phyloP scores from a whole-genome alignment of 495 filamentous ascomycete species.

The Halenospora varia region DNA sequence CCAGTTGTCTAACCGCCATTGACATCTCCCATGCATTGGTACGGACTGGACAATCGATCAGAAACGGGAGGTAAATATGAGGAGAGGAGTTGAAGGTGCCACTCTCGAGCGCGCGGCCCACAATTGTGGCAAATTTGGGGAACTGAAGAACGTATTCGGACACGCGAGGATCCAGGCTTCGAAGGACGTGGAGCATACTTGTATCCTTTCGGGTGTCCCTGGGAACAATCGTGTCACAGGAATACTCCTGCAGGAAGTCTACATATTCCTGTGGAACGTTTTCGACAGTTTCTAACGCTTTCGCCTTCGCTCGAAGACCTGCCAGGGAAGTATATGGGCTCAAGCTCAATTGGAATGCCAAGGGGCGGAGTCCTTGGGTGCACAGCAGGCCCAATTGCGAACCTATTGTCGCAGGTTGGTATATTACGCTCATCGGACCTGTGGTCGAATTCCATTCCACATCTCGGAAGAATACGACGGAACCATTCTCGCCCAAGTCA shows the following conservation, averaged over 20 bases:
- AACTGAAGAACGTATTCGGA: slow-evolving; percentile 44
- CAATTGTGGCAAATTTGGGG: slow-evolving; percentile 13
- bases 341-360: slow-evolving; percentile 36
- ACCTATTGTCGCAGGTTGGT: slow-evolving; percentile 17
- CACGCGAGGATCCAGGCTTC: slow-evolving; percentile 41
- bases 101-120: slow-evolving; percentile 4
- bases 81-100: background rate
- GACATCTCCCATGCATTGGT: slow-evolving; percentile 63
- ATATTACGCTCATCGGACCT: slow-evolving; percentile 2
- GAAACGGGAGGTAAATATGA: slow-evolving; percentile 53
- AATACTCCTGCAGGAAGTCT: slow-evolving; percentile 43
- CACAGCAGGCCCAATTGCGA: slow-evolving; percentile 14
- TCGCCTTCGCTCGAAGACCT: slow-evolving; percentile 27
- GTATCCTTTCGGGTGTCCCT: background rate
- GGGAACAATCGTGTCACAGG: background rate
- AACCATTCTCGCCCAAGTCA: slow-evolving; percentile 53
- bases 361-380: slow-evolving; percentile 21
- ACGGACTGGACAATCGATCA: slow-evolving; percentile 54
- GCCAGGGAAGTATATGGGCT: slow-evolving; percentile 28
- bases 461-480: slow-evolving; percentile 56
- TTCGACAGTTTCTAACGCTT: slow-evolving; percentile 17
- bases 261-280: slow-evolving; percentile 26
- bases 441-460: slow-evolving; percentile 19
- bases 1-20: slow-evolving; percentile 46
- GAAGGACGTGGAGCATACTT: background rate